Conservation (phyloP, 2,329 filamentous ascomycete genomes). For the Colletotrichum lupini region DNA sequence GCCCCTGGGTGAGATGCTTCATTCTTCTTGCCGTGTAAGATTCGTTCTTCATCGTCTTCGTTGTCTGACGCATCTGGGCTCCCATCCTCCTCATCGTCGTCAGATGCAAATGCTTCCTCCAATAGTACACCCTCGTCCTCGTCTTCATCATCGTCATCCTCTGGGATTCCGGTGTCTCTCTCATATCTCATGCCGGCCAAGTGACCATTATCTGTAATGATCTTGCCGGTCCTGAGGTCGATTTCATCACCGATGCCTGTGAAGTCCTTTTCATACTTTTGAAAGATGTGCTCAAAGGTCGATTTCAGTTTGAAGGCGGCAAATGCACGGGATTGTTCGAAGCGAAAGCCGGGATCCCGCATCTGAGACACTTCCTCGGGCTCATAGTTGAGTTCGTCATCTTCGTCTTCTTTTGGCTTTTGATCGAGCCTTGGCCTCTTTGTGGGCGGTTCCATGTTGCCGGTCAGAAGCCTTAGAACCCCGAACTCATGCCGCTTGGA, state of each 20-base stretch:
- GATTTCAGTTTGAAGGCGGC: conserved; percentile 81
- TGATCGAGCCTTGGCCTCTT: conserved; percentile 67
- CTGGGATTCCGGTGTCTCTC: conserved; percentile 57
- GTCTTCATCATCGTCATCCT: conserved; percentile 44
- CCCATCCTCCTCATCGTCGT: conserved; percentile 39
- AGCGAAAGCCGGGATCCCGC: conserved; percentile 65
- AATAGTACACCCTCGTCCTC: conserved; percentile 49
- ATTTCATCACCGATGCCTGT: conserved; percentile 89
- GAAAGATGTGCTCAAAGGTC: conserved; percentile 89
- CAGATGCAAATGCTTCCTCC: conserved; percentile 41
- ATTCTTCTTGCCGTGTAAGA: conserved; percentile 35
- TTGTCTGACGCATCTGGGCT: conserved; percentile 37
- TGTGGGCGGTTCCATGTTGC: conserved; percentile 64
- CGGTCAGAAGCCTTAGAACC: background rate
- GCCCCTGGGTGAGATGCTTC: conserved; percentile 29
- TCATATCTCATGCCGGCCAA: conserved; percentile 69
- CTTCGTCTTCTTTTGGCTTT: conserved; percentile 50
- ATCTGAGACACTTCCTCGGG: conserved; percentile 59
- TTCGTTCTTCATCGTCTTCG: conserved; percentile 43
- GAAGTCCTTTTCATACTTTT: conserved; percentile 88
- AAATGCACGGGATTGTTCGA: conserved; percentile 71
- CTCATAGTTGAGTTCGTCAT: conserved; percentile 60
- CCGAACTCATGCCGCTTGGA: background rate
- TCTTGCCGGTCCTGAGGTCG: conserved; percentile 81
- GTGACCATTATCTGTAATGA: conserved; percentile 94